These are phyloP conservation scores for Nannochloropsis gaditana DNA, from an alignment of 108 stramenopile genomes.

Conservation along the genomic window DNA sequence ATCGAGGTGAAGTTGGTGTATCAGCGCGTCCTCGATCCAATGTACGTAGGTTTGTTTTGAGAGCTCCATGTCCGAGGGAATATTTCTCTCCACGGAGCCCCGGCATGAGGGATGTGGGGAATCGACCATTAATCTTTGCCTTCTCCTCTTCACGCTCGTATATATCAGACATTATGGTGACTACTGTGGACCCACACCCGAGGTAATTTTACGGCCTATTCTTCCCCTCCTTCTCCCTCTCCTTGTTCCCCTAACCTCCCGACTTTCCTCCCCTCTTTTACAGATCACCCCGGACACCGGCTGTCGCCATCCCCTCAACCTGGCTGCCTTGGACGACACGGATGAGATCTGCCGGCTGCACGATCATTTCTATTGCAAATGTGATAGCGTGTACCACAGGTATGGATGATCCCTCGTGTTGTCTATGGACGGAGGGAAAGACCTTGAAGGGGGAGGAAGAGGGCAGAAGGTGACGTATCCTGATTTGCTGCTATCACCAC, in stretches of 20 bases:
- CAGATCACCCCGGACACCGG: neutral
- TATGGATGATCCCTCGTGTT: neutral
- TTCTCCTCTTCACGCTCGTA: neutral
- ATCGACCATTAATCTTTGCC: neutral
- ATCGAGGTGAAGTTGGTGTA: neutral
- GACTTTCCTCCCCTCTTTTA: neutral
- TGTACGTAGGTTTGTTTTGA: neutral
- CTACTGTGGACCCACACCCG: neutral
- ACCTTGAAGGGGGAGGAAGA: neutral
- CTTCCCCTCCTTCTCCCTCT: neutral
- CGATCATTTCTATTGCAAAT: slow-evolving; percentile 16
- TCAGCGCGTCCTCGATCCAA: neutral
- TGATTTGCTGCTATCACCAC: too few relatives aligned
- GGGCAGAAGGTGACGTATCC: neutral
- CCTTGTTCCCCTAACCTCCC: neutral
- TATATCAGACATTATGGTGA: slow-evolving; percentile 16
- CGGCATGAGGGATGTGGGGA: too few relatives aligned
- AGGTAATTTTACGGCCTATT: neutral
- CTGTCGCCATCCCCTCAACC: neutral
- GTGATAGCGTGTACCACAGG: neutral
- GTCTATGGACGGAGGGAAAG: neutral
- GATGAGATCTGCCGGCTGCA: neutral
- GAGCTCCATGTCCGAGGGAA: too few relatives aligned
- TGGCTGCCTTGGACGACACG: slow-evolving; percentile 8
- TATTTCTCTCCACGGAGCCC: too few relatives aligned